Base-by-base conservation (phyloP, 257 asterid genomes). In the Salvia miltiorrhiza region DNA sequence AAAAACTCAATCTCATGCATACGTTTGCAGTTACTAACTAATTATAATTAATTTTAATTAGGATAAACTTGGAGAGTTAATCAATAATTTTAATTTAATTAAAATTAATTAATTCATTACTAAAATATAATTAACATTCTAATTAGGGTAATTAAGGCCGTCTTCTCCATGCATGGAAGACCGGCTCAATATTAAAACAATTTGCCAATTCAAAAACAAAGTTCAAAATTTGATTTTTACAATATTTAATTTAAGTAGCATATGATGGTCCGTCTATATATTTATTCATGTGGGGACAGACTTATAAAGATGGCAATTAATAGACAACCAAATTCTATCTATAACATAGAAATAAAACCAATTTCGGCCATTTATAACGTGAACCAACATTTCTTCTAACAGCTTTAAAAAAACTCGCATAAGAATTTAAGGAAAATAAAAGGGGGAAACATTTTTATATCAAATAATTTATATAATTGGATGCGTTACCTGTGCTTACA, bases 361-460 rank as follows among this genome's bases (percentile, higher is more conserved):
- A 9, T 11, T 69, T 56, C 73, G 61, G 71, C 72, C 68, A 78
- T 73, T 73, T 74, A 69, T 28, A 69, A 58, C 71, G 65, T 65
- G 71, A 70, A 69, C 74, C 20, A 78, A 78, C 71, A 49, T 70
- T 20, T 72, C 66, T 17, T 64, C 73, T 35, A 56, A 69, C 52
- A 40, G 10, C 7, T 49, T 17, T 57, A 59, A 37, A 54, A 55
- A 54, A 52, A 21, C 52, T 9, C 44, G 49, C 52, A 43, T 11
- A 54, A 50, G n/a, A 75, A 41, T 20, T 63, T 19, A 53, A 50
- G 39, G 32, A 20, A 39, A 39, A 63, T 2, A 41, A 62, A 62
- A 20, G 6, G 9, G 33, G 32, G 19, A n/a, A 4, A 2, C 3
- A 40, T 12, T 67, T 21, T 58, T 8, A 12, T 50, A 54, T 64